Base-by-base conservation (phyloP, 2,329 filamentous ascomycete species). In the Arthrobotrys sinensis region DNA sequence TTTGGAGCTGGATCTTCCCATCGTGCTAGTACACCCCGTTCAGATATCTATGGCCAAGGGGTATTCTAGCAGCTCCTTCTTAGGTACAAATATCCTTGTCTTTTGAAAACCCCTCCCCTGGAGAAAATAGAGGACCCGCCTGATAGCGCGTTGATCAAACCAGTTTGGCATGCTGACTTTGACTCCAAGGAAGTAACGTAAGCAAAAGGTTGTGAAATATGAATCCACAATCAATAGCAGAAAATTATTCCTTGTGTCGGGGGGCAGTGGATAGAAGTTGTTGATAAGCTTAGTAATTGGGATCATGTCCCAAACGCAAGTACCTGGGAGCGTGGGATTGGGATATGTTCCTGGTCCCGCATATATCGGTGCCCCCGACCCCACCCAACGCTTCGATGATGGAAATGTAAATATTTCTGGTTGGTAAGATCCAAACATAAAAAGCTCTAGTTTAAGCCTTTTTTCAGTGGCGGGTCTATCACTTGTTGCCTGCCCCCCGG, bases 341-440 rank as follows among this genome's bases (percentile, higher is more conserved):
- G 24, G 16, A 10, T 38, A 43, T 12, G 6, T 43, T 12, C 34
- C 32, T 6, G 36, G 48, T 11, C 10, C 19, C 3, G 19, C 48
- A 34, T 67, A 67, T 40, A 67, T 46, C 16, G 14, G 6, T 19
- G 48, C n/a, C 3, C 24, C 19, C 14, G 36, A 11, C 21, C 34
- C 19, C 11, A 67, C 3, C 4, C 3, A 19, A 1, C 12, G 36
- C 14, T 40, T 46, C 10, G 34, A 45, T 6, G 48, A 52, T 2
- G 64, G 64, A 10, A 67, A 67, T 8, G 34, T 55, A 11, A 67
- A 67, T 28, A 34, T 45, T 12, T 55, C 64, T 19, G 64, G 64
- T 21, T 67, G 64, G 14, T 55, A 67, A 5, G 38, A 52, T 5
- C 48, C 64, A 16, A 67, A 46, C 64, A 67, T 67, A 14, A 67